phyloP scores from a whole-genome alignment of 345 rosid species.

The Rhodomyrtus tomentosa region DNA sequence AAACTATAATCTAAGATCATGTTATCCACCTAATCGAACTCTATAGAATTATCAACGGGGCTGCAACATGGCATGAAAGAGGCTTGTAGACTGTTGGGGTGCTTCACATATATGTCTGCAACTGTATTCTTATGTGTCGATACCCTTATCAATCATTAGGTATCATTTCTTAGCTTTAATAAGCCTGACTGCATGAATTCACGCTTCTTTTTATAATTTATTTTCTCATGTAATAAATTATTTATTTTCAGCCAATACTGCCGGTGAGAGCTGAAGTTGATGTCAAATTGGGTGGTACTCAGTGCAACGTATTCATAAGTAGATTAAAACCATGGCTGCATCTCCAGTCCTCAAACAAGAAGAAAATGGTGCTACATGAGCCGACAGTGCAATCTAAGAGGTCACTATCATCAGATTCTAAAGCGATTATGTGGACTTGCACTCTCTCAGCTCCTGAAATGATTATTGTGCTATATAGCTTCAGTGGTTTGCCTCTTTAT shows the following conservation, averaged over 20 bases:
- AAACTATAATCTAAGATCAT: background rate
- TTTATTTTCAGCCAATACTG: slow-evolving; percentile 46
- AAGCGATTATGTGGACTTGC: slow-evolving; percentile 82
- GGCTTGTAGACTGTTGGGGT: background rate
- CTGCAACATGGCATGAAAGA: background rate
- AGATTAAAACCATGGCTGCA: slow-evolving; percentile 80
- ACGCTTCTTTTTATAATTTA: background rate
- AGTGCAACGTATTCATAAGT: slow-evolving; percentile 57
- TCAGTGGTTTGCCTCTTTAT: slow-evolving; percentile 54
- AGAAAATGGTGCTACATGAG: slow-evolving; percentile 55
- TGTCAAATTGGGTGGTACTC: slow-evolving; percentile 89
- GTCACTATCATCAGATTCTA: slow-evolving; percentile 37
- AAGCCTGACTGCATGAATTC: background rate
- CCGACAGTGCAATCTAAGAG: slow-evolving; percentile 25
- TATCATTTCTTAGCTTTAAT: background rate
- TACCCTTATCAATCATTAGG: background rate
- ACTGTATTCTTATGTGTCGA: background rate
- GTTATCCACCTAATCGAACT: background rate
- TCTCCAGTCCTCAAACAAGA: slow-evolving; percentile 53
- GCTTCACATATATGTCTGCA: background rate
- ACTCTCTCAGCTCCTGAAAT: slow-evolving; percentile 97
- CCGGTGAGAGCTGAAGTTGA: slow-evolving; percentile 93
- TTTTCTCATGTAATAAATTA: background rate
- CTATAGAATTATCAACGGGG: background rate
- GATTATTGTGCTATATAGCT: slow-evolving; percentile 55